Evolutionary conservation across 2,329 filamentous ascomycete genomes (phyloP).

Genomic region (Ophiostoma pallidulum): DNA sequence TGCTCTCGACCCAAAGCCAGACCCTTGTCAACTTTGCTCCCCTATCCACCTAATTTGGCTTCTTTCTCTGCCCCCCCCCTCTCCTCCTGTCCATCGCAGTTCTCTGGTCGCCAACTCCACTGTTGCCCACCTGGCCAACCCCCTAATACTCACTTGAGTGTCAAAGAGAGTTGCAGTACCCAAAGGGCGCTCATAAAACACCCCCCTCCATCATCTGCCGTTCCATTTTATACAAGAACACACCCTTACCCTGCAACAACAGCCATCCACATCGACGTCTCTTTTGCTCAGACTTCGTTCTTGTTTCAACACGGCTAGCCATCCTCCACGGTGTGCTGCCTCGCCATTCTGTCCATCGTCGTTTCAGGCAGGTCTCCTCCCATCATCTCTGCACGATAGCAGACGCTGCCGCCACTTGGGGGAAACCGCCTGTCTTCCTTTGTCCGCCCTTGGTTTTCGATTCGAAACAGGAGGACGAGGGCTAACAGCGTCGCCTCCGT

Average conservation of each 20-base stretch:
- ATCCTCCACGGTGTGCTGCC: slow-evolving; percentile 12
- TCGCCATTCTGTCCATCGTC: neutral
- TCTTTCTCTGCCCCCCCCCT: slow-evolving; percentile 17
- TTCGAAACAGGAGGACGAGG: slow-evolving; percentile 9
- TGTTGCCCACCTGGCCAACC: slow-evolving; percentile 24
- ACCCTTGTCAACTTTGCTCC: slow-evolving; percentile 8
- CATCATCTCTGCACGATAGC: slow-evolving; percentile 1
- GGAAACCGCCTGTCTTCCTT: slow-evolving; percentile 1
- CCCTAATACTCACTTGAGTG: slow-evolving; percentile 7
- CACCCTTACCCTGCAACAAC: slow-evolving; percentile 34
- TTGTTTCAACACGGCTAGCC: slow-evolving; percentile 19
- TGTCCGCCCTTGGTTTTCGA: slow-evolving; percentile 6
- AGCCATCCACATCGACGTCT: slow-evolving; percentile 22
- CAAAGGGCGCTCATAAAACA: slow-evolving; percentile 35
- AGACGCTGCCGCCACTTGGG: neutral
- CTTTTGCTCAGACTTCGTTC: slow-evolving; percentile 22
- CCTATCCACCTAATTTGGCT: slow-evolving; percentile 8
- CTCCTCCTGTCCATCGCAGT: slow-evolving; percentile 16
- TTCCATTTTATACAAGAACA: slow-evolving; percentile 41
- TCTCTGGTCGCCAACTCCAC: slow-evolving; percentile 15
- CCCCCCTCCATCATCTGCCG: slow-evolving; percentile 39
- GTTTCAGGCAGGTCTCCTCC: slow-evolving; percentile 3
- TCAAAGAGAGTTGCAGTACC: slow-evolving; percentile 42
- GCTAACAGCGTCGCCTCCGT: neutral
- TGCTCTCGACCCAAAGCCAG: slow-evolving; percentile 9